These are phyloP conservation scores for Neurospora intermedia DNA, from an alignment of 495 filamentous ascomycete genomes.

Conservation along the genomic window DNA sequence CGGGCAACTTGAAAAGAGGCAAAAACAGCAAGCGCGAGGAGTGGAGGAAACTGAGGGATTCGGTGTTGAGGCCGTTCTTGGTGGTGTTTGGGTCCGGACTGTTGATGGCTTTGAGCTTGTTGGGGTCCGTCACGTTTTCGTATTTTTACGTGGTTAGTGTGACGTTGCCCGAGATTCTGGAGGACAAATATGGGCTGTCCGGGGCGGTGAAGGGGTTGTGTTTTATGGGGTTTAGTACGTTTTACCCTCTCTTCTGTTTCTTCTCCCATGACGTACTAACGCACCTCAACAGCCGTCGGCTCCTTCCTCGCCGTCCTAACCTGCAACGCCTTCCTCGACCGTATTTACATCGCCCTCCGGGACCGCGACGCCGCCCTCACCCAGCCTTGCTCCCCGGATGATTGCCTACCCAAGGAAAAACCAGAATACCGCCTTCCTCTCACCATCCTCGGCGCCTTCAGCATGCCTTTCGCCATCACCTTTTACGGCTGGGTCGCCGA, in stretches of 20 bases:
- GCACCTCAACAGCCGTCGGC: conserved; percentile 31
- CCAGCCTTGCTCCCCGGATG: conserved; percentile 5
- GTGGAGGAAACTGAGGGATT: conserved; percentile 21
- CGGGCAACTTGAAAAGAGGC: conserved; percentile 7
- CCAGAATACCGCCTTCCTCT: conserved; percentile 44
- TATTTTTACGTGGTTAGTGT: conserved; percentile 46
- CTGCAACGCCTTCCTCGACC: conserved; percentile 37
- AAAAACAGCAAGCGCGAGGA: conserved; percentile 15
- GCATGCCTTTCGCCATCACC: conserved; percentile 31
- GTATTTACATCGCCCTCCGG: conserved; percentile 39
- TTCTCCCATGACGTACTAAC: conserved; percentile 14
- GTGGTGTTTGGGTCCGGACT: conserved; percentile 40
- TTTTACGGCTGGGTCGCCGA: conserved; percentile 42
- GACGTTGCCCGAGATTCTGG: conserved; percentile 41
- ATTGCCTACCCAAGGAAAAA: neutral
- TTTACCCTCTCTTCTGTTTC: neutral
- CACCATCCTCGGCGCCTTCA: conserved; percentile 29
- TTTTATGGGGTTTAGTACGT: conserved; percentile 43
- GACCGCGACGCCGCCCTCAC: conserved; percentile 25
- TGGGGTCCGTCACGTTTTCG: conserved; percentile 38
- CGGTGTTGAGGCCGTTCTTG: conserved; percentile 36
- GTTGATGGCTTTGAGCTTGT: conserved; percentile 29
- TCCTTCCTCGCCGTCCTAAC: conserved; percentile 36
- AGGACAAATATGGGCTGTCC: conserved; percentile 34
- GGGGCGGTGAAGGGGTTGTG: conserved; percentile 35